Evolutionary conservation across 441 rosid species (phyloP).

Genomic region (Corymbia citriodora): DNA sequence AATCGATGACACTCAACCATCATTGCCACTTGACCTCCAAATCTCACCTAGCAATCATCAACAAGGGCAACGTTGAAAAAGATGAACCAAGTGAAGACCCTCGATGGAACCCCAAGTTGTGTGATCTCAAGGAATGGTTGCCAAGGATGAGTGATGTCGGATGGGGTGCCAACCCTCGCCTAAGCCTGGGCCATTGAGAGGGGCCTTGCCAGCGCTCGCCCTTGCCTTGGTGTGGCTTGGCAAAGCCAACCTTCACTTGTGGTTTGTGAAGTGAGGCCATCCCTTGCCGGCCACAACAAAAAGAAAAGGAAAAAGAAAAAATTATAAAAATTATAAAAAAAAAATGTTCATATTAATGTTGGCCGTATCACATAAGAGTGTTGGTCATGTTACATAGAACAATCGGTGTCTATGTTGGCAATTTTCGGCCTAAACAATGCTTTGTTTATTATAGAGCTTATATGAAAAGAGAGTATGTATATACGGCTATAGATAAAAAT

Average conservation of each 20-base stretch:
- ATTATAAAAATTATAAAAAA: too few relatives aligned
- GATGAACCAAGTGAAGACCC: background rate
- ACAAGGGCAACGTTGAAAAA: background rate
- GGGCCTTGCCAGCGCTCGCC: background rate
- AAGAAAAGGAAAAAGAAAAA: fast-evolving
- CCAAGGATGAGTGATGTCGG: background rate
- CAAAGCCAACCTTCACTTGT: background rate
- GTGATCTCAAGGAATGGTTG: background rate
- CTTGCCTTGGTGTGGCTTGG: background rate
- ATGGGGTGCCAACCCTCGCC: background rate
- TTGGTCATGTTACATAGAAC: too few relatives aligned
- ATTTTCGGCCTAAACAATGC: background rate
- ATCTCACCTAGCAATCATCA: background rate
- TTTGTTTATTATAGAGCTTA: background rate
- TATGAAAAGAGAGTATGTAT: background rate
- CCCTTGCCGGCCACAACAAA: background rate
- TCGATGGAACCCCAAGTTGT: background rate
- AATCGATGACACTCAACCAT: background rate
- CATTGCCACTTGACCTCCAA: background rate
- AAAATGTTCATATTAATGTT: background rate
- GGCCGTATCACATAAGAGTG: too few relatives aligned
- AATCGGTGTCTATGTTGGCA: fast-evolving
- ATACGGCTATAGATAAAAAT: background rate
- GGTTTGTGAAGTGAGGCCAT: background rate
- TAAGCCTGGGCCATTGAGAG: background rate